phyloP scores from a whole-genome alignment of 441 rosid genomes.

The Oxalis stricta region DNA sequence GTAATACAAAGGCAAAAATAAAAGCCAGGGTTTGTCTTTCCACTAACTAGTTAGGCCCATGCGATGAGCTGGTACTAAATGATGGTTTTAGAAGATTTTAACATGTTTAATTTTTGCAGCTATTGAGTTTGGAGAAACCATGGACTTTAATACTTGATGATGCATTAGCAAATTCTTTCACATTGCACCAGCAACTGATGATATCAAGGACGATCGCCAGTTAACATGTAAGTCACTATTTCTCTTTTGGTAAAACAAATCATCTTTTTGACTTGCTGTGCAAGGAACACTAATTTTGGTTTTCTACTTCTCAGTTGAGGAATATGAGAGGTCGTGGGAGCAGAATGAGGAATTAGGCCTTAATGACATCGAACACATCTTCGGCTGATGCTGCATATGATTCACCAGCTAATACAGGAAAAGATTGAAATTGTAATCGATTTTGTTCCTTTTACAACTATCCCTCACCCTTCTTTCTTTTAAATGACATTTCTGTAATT shows the following conservation, averaged over 20 bases:
- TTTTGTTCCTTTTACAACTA: too few relatives aligned
- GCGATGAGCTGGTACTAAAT: not conserved
- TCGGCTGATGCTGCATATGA: conserved; percentile 79
- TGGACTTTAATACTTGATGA: conserved; percentile 85
- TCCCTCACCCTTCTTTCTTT: too few relatives aligned
- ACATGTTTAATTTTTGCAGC: conserved; percentile 24
- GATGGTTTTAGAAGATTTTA: not conserved
- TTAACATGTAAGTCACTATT: conserved; percentile 48
- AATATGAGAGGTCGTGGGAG: conserved; percentile 84
- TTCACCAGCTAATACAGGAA: conserved; percentile 1
- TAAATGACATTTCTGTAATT: too few relatives aligned
- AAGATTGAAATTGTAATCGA: too few relatives aligned
- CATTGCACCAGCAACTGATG: conserved; percentile 71
- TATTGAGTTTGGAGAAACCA: conserved; percentile 46
- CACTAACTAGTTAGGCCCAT: not conserved
- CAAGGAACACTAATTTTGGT: too few relatives aligned
- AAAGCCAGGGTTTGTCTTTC: not conserved
- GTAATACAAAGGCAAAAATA: not conserved
- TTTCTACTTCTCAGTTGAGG: conserved; percentile 72
- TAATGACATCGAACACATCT: conserved; percentile 78
- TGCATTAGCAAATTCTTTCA: conserved; percentile 80
- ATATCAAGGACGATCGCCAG: conserved; percentile 76
- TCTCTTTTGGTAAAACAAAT: too few relatives aligned
- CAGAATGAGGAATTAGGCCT: conserved; percentile 91
- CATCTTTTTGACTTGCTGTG: not conserved